Evolutionary conservation across 2,329 filamentous ascomycete genomes (phyloP).

Genomic region (Talaromyces albobiverticillius): DNA sequence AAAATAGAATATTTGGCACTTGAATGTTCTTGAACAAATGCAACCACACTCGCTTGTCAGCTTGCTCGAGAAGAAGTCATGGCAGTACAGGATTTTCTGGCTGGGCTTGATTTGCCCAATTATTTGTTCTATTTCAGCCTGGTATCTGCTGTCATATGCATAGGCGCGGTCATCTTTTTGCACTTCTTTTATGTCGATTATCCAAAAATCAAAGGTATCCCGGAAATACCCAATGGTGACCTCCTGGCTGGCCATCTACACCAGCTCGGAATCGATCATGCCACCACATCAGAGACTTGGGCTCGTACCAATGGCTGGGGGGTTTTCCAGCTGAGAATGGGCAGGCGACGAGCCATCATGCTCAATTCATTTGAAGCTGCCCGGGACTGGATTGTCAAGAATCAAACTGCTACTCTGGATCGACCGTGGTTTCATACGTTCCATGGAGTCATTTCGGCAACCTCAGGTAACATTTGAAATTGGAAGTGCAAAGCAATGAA

Average conservation of each 20-base stretch:
- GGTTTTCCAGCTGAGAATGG: constrained; percentile 13
- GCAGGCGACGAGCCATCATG: constrained; percentile 10
- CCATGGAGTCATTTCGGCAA: constrained; percentile 13
- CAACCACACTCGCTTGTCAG: neutral
- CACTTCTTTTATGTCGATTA: constrained; percentile 8
- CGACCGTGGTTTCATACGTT: constrained; percentile 15
- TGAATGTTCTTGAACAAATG: neutral
- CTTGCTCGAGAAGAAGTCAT: no score
- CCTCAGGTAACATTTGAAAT: neutral
- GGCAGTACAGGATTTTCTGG: neutral
- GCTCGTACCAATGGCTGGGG: constrained; percentile 7
- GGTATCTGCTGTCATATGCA: neutral
- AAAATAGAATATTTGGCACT: neutral
- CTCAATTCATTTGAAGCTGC: constrained; percentile 13
- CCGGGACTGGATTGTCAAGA: constrained; percentile 14
- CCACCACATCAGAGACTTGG: constrained; percentile 12
- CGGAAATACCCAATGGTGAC: constrained; percentile 11
- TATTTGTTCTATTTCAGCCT: neutral
- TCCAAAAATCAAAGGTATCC: constrained; percentile 12
- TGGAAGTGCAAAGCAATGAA: neutral
- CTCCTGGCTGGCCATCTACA: constrained; percentile 13
- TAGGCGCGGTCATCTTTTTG: neutral
- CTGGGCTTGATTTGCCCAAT: neutral
- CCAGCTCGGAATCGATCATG: constrained; percentile 12
- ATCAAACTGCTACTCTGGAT: constrained; percentile 13